Base-by-base conservation (phyloP, 768 basidiomycete species). In the Chalciporus chontae region DNA sequence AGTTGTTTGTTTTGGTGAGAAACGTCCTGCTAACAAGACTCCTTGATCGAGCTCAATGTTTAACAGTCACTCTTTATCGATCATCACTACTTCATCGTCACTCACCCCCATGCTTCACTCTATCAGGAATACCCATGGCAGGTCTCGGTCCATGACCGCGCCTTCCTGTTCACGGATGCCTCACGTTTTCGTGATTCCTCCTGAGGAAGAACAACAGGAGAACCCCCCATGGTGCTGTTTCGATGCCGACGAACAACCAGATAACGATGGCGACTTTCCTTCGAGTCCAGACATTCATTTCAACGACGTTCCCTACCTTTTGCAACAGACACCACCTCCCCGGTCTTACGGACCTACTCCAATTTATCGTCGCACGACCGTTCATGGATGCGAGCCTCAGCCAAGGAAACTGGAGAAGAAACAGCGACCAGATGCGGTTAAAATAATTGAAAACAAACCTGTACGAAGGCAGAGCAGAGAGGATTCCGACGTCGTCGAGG, bases 221-320 rank as follows among this genome's bases (percentile, higher is more conserved):
- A 68, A 66, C n/a, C 76, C 77, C 6, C 69, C 78, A 18, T 81
- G 76, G 73, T 80, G 79, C 56, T 81, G 69, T 62, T 83, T 81
- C 60, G 73, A 81, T 59, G 80, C 81, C 19, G 70, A 71, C 43
- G 53, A 67, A 47, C 62, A 47, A 18, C 59, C 61, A 31, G 65
- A 63, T 46, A 50, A 53, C 40, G 51, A 48, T 26, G 23, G 32
- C 10, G 48, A 51, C 53, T 48, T 51, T 37, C 40, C 58, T 26
- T 62, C 56, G 17, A 26, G 43, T 48, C 56, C 51, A 19, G 64
- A 74, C 63, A 55, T 68, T 53, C 61, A 60, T 37, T 69, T 69
- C 17, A 58, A 69, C 48, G 67, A 74, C 55, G 56, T 57, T 45
- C 66, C 72, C 37, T 63, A 66, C 34, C 46, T 48, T 17, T 45